These are phyloP conservation scores for Amoebophrya sp. DNA, from an alignment of 169 alveolate species.

Conservation along the genomic window DNA sequence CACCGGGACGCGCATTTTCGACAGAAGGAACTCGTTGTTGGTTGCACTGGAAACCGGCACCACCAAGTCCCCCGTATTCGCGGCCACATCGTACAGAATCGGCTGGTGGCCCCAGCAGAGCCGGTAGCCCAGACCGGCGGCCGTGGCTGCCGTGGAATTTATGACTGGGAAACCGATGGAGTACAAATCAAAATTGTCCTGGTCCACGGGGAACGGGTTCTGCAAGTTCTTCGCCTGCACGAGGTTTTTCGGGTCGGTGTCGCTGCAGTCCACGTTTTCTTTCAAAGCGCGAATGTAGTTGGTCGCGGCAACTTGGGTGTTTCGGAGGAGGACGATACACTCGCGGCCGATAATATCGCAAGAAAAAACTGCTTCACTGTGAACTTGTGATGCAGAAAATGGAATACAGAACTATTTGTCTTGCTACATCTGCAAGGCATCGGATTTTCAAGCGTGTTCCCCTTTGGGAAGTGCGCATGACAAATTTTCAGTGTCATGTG, in stretches of 20 bases:
- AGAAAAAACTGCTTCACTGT: neutral
- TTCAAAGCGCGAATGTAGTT: neutral
- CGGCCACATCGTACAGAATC: neutral
- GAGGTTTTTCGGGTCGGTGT: neutral
- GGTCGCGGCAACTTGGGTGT: neutral
- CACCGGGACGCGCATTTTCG: neutral
- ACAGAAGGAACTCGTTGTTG: neutral
- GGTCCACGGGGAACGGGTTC: neutral
- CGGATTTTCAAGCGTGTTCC: too few species aligned
- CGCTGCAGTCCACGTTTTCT: neutral
- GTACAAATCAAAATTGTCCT: neutral
- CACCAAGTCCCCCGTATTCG: too few species aligned
- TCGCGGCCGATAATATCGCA: neutral
- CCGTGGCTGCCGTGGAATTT: neutral
- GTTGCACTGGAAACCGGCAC: too few species aligned
- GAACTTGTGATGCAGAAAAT: too few species aligned
- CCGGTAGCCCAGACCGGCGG: neutral
- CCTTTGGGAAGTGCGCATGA: too few species aligned
- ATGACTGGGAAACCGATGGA: neutral
- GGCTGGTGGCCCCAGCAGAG: conserved; percentile 11
- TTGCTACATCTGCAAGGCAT: too few species aligned
- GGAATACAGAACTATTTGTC: too few species aligned
- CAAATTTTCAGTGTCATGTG: too few species aligned
- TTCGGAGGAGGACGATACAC: neutral
- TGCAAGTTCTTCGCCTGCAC: neutral